phyloP scores from a whole-genome alignment of 768 basidiomycete genomes.

The Dioszegia crocea region DNA sequence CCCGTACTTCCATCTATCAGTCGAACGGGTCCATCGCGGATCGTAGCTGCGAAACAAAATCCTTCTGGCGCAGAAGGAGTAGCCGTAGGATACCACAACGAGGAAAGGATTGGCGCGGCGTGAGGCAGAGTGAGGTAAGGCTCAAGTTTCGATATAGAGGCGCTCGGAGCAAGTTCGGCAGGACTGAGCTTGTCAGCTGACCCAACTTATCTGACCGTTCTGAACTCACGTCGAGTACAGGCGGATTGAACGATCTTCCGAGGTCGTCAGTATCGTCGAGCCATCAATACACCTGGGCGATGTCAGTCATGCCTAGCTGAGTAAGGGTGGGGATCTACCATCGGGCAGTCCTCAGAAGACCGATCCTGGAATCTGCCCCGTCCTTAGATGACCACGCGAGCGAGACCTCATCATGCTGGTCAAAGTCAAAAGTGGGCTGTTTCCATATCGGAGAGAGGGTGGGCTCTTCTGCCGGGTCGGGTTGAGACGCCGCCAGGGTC shows the following conservation, averaged over 20 bases:
- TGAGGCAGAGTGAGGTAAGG: conserved; percentile 1
- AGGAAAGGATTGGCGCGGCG: conserved; percentile 69
- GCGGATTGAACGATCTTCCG: conserved; percentile 67
- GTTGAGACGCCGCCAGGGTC: no score
- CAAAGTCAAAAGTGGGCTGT: no score
- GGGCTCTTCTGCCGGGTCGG: no score
- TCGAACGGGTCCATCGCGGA: conserved; percentile 79
- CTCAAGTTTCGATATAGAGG: neutral
- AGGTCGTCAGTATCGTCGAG: conserved; percentile 59
- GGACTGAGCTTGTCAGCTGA: neutral
- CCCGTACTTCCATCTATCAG: conserved; percentile 75
- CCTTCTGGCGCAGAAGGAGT: conserved; percentile 58
- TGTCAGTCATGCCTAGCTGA: neutral
- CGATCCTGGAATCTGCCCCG: no score
- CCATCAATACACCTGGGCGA: conserved; percentile 10
- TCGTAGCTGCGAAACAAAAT: conserved; percentile 78
- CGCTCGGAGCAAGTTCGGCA: neutral
- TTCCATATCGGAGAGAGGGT: no score
- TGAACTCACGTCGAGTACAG: conserved; percentile 56
- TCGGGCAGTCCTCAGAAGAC: neutral
- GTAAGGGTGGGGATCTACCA: neutral
- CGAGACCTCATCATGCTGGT: no score
- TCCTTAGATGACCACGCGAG: no score
- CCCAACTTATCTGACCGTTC: no score
- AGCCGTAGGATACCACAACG: conserved; percentile 79